Evolutionary conservation across 371 early-diverging fungal genomes (phyloP).

Genomic region (Mucor circinelloides): DNA sequence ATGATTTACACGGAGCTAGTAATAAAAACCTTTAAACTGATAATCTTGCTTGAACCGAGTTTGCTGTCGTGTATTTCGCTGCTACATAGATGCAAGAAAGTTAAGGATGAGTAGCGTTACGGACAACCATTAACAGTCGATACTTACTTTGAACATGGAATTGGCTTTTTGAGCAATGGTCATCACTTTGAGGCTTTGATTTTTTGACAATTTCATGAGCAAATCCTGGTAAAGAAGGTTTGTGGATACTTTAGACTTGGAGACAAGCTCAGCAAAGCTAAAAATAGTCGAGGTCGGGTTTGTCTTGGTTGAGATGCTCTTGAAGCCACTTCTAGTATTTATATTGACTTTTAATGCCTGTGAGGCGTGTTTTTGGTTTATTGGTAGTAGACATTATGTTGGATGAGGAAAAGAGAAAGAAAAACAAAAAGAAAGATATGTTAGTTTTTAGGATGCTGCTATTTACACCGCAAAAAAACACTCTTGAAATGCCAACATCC

Average conservation of each 20-base stretch:
- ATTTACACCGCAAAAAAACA: too few relatives aligned
- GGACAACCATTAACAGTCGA: background rate
- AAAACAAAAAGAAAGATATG: too few relatives aligned
- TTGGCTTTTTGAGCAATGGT: conserved; percentile 2
- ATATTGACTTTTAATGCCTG: background rate
- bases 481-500: too few relatives aligned
- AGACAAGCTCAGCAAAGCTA: background rate
- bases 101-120: too few relatives aligned
- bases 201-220: background rate
- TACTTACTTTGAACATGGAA: background rate
- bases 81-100: too few relatives aligned
- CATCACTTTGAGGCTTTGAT: background rate
- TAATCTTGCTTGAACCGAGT: too few relatives aligned
- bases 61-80: too few relatives aligned
- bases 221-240: background rate
- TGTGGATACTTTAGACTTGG: background rate
- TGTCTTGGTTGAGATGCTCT: background rate
- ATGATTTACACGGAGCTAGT: too few relatives aligned
- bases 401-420: background rate
- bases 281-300: background rate
- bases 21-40: too few relatives aligned
- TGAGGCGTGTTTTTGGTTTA: background rate
- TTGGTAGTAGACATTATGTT: background rate
- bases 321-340: background rate
- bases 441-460: too few relatives aligned